Conservation (phyloP, 148 eudicot genomes). For the Cornus kousa region DNA sequence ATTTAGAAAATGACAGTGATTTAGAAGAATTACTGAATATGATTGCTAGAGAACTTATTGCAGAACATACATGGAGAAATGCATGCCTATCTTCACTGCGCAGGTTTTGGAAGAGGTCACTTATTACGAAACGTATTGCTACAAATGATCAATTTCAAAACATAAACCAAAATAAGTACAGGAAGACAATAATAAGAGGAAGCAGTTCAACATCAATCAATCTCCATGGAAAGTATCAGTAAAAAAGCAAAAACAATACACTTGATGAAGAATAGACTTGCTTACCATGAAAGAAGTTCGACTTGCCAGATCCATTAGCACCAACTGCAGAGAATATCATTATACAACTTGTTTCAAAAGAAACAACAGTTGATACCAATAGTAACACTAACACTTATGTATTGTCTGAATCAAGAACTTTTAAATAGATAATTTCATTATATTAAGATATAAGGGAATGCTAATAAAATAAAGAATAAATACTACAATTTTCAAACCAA, state of each 20-base stretch:
- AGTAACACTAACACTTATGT: neutral
- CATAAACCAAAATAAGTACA: conserved; percentile 3
- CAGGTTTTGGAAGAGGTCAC: conserved; percentile 92
- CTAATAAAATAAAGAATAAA: neutral
- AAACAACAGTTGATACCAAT: neutral
- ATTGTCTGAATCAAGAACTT: neutral
- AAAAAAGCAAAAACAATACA: conserved; percentile 2
- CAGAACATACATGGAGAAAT: conserved; percentile 83
- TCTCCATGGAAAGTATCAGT: neutral
- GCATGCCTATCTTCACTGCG: conserved; percentile 87
- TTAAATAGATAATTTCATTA: neutral
- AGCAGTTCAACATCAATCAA: neutral
- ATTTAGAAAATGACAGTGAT: conserved; percentile 9
- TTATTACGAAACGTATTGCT: conserved; percentile 98
- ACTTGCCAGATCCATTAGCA: conserved; percentile 99
- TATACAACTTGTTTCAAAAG: neutral
- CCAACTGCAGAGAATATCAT: conserved; percentile 66
- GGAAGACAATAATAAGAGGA: neutral
- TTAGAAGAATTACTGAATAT: conserved; percentile 7
- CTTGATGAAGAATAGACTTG: neutral
- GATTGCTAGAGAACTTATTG: conserved; percentile 4
- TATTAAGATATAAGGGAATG: neutral
- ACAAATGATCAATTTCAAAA: conserved; percentile 13
- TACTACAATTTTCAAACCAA: neutral
- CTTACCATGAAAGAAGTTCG: conserved; percentile 96